Percentiles rank a stretch among this genome's conserved stretches.
phyloP scores from a whole-genome alignment of 345 rosid genomes.

The Rubroshorea leprosula region DNA sequence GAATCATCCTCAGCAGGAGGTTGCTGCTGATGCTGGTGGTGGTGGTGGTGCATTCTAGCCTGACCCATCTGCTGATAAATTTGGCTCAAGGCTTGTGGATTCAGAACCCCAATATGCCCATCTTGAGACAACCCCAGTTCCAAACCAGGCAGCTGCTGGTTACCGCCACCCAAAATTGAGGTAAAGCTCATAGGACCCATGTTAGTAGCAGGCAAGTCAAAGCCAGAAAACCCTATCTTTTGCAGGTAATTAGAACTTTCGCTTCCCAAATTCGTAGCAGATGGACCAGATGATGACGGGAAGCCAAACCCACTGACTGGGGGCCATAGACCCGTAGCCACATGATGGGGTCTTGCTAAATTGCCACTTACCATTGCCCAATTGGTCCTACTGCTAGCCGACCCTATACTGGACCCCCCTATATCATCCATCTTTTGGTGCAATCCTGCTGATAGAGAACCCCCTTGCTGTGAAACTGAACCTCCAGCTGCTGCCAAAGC shows the following conservation, averaged over 20 bases:
- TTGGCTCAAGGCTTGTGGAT: conserved; percentile 67
- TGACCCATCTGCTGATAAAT: conserved; percentile 93
- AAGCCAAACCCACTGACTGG: conserved; percentile 61
- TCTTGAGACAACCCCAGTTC: conserved; percentile 92
- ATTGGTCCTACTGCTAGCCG: conserved; percentile 47
- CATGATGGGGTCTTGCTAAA: conserved; percentile 59
- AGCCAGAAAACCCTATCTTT: conserved; percentile 69
- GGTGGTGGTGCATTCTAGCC: conserved; percentile 41
- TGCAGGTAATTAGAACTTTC: conserved; percentile 47
- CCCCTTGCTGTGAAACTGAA: conserved; percentile 60
- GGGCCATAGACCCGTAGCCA: conserved; percentile 69
- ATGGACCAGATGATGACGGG: conserved; percentile 45
- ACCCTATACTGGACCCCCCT: conserved; percentile 56
- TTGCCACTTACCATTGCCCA: conserved; percentile 65
- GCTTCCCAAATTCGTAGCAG: conserved; percentile 44
- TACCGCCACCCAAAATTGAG: conserved; percentile 53
- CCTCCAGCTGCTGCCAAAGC: conserved; percentile 61
- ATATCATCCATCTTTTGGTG: conserved; percentile 63
- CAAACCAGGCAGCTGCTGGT: conserved; percentile 77
- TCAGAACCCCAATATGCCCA: conserved; percentile 80
- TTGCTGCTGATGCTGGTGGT: conserved; percentile 43
- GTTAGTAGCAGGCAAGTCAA: conserved; percentile 59
- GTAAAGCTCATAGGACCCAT: conserved; percentile 78
- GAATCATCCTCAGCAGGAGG: conserved; percentile 71
- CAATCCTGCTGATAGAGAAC: conserved; percentile 59